Conservation (phyloP, 2,329 filamentous ascomycete genomes). For the Aspergillus neoniger region DNA sequence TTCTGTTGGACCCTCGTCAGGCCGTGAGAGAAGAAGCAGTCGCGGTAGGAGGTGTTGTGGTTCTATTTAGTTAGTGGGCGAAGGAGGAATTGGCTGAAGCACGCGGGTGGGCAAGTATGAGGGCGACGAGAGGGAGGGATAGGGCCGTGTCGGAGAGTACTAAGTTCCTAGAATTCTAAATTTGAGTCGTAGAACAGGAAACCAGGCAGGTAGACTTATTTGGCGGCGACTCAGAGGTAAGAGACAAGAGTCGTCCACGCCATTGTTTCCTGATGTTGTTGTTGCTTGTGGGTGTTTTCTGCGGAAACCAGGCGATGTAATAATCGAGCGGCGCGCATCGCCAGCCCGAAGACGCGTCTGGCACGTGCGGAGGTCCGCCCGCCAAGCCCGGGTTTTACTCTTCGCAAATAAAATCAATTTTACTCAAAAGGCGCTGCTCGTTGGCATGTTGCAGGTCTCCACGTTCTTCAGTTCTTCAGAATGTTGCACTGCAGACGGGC, state of each 20-base stretch:
- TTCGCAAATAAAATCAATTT: neutral
- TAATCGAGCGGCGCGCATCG: conserved; percentile 17
- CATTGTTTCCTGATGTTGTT: neutral
- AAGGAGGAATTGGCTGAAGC: neutral
- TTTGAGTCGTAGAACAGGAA: too few relatives aligned
- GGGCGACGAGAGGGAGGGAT: neutral
- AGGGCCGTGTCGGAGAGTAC: neutral
- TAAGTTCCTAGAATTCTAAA: neutral
- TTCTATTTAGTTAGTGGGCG: neutral
- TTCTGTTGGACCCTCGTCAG: neutral
- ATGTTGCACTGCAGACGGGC: neutral
- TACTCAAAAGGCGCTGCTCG: neutral
- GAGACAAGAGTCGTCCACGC: neutral
- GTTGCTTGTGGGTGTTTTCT: neutral
- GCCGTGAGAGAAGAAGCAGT: neutral
- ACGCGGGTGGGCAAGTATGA: neutral
- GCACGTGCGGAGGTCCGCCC: conserved; percentile 24
- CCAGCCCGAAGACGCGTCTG: conserved; percentile 22
- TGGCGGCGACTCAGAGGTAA: neutral
- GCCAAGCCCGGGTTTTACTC: conserved; percentile 17
- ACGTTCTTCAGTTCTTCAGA: neutral
- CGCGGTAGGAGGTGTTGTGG: neutral
- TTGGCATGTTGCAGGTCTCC: conserved; percentile 7
- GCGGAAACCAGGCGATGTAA: conserved; percentile 2
- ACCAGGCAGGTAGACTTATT: too few relatives aligned